These are phyloP conservation scores for Phaffia rhodozyma DNA, from an alignment of 1,284 basidiomycete species.

Conservation along the genomic window DNA sequence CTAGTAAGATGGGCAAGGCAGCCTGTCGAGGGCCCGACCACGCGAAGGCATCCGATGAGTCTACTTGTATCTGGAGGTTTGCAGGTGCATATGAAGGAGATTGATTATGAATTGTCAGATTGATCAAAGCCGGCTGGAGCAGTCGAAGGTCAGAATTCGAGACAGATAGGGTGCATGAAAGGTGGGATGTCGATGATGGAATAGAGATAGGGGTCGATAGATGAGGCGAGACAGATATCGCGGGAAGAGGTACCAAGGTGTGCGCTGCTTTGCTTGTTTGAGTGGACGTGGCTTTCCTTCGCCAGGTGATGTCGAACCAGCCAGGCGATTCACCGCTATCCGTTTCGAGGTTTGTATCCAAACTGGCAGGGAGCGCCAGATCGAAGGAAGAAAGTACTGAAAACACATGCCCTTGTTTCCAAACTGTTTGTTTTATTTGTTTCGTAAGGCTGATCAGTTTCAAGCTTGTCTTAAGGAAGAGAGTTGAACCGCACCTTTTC, in stretches of 20 bases:
- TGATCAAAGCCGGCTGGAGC: slow-evolving; percentile 47
- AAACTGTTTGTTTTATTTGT: slow-evolving; percentile 38
- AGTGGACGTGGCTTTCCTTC: slow-evolving; percentile 39
- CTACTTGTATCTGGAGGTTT: slow-evolving; percentile 52
- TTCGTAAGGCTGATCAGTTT: no score
- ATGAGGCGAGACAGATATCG: slow-evolving; percentile 51
- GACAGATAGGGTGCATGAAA: not conserved
- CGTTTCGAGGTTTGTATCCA: slow-evolving; percentile 35
- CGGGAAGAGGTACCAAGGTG: slow-evolving; percentile 48
- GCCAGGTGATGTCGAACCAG: slow-evolving; percentile 52
- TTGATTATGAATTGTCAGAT: slow-evolving; percentile 51
- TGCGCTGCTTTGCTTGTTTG: slow-evolving; percentile 27
- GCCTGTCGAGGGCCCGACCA: slow-evolving; percentile 55
- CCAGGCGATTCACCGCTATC: slow-evolving; percentile 41
- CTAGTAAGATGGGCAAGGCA: slow-evolving; percentile 52
- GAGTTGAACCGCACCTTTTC: no score
- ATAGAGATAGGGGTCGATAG: slow-evolving; percentile 37
- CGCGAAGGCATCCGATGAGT: slow-evolving; percentile 52
- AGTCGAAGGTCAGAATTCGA: slow-evolving; percentile 30
- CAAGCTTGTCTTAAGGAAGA: no score
- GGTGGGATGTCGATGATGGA: not conserved
- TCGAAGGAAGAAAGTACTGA: slow-evolving; percentile 45
- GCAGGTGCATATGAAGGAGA: slow-evolving; percentile 48
- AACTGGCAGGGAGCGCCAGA: slow-evolving; percentile 33
- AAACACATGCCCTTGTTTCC: slow-evolving; percentile 51